Base-by-base conservation (phyloP, 805 yeast genomes). In the Metschnikowia noctiluminum region DNA sequence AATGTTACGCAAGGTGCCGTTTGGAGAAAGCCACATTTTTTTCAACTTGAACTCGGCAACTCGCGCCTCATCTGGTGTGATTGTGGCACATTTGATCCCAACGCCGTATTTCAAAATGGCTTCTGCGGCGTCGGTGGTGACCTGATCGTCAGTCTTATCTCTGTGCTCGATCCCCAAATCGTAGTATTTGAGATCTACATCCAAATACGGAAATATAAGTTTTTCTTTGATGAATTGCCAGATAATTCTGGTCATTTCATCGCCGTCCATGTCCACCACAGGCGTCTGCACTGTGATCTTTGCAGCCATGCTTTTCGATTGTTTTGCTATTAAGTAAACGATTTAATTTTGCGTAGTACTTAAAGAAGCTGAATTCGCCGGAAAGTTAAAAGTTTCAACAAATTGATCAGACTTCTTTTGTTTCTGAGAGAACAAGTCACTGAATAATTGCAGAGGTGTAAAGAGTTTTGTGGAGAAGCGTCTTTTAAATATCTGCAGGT, bases 21-120 rank as follows among this genome's bases (percentile, higher is more conserved):
- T 87, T 55, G 94, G 94, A 16, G 92, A 86, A 45, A 82, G 76
- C 91, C 92, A 87, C 94, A 87, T 87, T 62, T 87, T 80, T 62
- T 83, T 83, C 65, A 87, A 74, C 42, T 73, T 70, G 58, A 85
- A 87, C 68, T 87, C 94, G 62, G 82, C 73, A 40, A 87, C 92
- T 66, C 94, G 77, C 27, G 79, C 82, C 65, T 87, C 92, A 65
- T 87, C 92, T 2, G 92, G 94, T 1, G 92, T 87, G 59, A 87
- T 87, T 14, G 92, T 87, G 43, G 94, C 92, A 77, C 92, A 87
- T 66, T 87, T 87, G 58, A 87, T 77, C 62, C 90, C 92, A 26
- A 87, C 92, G 53, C 90, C 91, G 57, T 81, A 82, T 65, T 86
- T 63, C 62, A 77, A 76, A 57, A 84, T 86, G 30, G 91, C 92